A percentile compares a stretch with the other conserved stretches of the same genome.
These are phyloP conservation scores for Mycena galericulata DNA, from an alignment of 768 basidiomycete genomes.

Conservation along the genomic window DNA sequence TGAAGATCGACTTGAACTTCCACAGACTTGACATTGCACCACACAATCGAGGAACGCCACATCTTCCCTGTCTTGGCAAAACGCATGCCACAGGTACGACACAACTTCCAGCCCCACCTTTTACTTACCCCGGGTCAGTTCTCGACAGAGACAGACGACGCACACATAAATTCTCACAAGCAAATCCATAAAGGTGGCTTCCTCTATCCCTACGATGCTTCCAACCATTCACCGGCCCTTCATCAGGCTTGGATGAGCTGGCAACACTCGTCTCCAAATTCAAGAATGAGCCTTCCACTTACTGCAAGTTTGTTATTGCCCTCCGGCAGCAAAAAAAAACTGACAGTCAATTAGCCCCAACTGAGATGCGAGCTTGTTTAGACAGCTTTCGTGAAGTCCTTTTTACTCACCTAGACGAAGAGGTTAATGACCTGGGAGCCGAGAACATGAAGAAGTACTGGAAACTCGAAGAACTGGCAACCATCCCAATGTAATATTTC, in stretches of 20 bases:
- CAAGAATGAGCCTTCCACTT: constrained; percentile 55
- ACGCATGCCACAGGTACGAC: constrained; percentile 51
- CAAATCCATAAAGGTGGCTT: constrained; percentile 60
- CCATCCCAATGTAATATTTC: constrained; percentile 41
- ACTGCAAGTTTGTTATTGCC: constrained; percentile 41
- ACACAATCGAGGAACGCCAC: constrained; percentile 64
- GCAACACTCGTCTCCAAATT: constrained; percentile 54
- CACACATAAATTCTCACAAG: constrained; percentile 62
- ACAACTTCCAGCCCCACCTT: not conserved
- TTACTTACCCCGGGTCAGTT: constrained; percentile 44
- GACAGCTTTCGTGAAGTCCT: constrained; percentile 63
- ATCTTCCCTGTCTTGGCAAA: constrained; percentile 65
- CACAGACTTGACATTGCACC: constrained; percentile 66
- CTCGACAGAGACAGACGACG: constrained; percentile 50
- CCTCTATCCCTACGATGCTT: not conserved
- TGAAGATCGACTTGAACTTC: not conserved
- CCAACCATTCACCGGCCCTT: not conserved
- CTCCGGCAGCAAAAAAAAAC: not conserved
- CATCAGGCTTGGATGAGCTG: constrained; percentile 54
- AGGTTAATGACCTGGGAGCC: constrained; percentile 63
- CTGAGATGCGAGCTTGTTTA: constrained; percentile 61
- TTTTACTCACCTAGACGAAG: constrained; percentile 64
- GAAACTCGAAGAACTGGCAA: constrained; percentile 58
- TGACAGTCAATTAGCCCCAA: constrained; percentile 43
- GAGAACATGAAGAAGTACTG: constrained; percentile 67